Conservation (phyloP, 2,329 filamentous ascomycete species). For the Aspergillus arachidicola region DNA sequence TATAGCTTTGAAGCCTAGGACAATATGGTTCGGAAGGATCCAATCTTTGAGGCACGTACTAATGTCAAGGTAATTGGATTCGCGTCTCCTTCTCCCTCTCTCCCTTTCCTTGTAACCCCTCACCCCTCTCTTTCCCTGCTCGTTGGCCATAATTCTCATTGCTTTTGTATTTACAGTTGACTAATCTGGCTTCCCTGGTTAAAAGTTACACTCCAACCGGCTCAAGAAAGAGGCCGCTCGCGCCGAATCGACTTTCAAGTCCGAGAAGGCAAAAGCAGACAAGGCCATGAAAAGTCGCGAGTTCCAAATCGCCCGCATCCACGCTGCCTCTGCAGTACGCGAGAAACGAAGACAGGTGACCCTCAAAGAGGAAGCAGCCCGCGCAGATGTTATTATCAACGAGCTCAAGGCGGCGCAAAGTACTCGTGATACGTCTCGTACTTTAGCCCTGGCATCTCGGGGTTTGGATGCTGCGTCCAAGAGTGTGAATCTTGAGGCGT, state of each 20-base stretch:
- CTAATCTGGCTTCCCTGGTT: not conserved
- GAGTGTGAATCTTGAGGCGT: conserved; percentile 49
- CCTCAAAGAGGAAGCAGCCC: conserved; percentile 48
- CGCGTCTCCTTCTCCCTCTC: not conserved
- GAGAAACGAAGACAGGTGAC: conserved; percentile 51
- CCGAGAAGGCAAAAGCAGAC: conserved; percentile 52
- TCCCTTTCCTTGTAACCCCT: not conserved
- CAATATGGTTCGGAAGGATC: conserved; percentile 45
- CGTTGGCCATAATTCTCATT: not conserved
- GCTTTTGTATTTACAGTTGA: not conserved
- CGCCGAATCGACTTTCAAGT: conserved; percentile 49
- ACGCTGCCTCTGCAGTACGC: conserved; percentile 49
- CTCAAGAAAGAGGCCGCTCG: conserved; percentile 51
- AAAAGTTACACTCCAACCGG: conserved; percentile 50
- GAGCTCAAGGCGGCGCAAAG: conserved; percentile 52
- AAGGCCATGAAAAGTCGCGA: conserved; percentile 52
- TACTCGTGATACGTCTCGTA: conserved; percentile 50
- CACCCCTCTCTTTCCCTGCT: not conserved
- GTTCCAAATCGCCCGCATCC: conserved; percentile 53
- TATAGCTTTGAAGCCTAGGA: not conserved
- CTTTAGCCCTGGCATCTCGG: conserved; percentile 47
- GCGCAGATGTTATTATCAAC: conserved; percentile 53
- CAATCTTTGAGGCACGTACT: conserved; percentile 46
- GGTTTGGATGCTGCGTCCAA: conserved; percentile 49
- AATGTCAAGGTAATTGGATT: conserved; percentile 42